These are phyloP conservation scores for Sporothrix curviconia DNA, from an alignment of 2,329 filamentous ascomycete species.

Conservation along the genomic window DNA sequence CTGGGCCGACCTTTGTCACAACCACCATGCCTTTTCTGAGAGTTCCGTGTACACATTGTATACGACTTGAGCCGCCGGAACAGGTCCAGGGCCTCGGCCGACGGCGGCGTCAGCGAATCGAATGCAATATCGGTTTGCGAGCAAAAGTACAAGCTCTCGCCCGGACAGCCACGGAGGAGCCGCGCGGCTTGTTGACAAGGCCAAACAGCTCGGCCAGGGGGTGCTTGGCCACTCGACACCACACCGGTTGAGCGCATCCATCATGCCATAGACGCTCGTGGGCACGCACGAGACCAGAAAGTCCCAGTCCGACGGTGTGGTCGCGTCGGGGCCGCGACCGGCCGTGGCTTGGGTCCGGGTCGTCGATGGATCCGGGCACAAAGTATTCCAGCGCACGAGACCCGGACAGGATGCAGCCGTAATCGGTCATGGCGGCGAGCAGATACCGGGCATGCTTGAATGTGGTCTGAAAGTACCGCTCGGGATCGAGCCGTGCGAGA, in stretches of 20 bases:
- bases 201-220: slow-evolving; percentile 1
- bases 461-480: slow-evolving; percentile 8
- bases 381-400: slow-evolving; percentile 18
- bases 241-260: slow-evolving; percentile 12
- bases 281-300: slow-evolving; percentile 16
- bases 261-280: slow-evolving; percentile 15
- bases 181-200: background rate
- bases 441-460: slow-evolving; percentile 12
- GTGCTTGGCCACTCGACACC: slow-evolving; percentile 15
- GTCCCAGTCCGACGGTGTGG: slow-evolving; percentile 16
- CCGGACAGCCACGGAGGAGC: background rate
- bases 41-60: background rate
- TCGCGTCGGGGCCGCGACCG: too few relatives aligned
- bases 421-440: slow-evolving; percentile 16
- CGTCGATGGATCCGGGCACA: slow-evolving; percentile 13
- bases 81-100: background rate
- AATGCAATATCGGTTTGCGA: background rate
- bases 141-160: background rate
- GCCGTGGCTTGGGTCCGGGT: background rate
- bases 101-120: background rate
- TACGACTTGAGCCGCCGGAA: background rate
- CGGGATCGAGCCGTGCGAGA: slow-evolving; percentile 14
- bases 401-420: slow-evolving; percentile 16
- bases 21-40: background rate
- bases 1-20: background rate